Conservation (phyloP, 345 rosid species). For the Euphorbia peplus region DNA sequence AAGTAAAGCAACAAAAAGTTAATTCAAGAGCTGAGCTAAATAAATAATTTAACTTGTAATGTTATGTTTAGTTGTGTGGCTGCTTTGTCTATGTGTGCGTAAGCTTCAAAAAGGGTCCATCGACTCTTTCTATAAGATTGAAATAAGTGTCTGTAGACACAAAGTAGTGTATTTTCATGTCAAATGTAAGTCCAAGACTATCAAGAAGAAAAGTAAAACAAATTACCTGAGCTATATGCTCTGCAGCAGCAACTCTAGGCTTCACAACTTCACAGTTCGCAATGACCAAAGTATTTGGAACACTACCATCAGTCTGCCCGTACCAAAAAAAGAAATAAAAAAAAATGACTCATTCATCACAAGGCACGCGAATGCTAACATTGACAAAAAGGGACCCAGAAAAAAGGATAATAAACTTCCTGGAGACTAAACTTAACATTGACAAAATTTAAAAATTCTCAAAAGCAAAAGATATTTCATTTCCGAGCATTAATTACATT, state of each 20-base stretch:
- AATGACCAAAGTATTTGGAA: conserved; percentile 88
- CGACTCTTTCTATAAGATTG: no score
- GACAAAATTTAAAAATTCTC: neutral
- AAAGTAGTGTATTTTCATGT: no score
- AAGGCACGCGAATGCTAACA: neutral
- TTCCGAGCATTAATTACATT: neutral
- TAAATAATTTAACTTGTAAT: neutral
- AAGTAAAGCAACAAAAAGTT: neutral
- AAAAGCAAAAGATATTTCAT: neutral
- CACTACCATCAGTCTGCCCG: conserved; percentile 80
- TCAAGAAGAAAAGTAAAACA: neutral
- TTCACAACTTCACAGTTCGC: conserved; percentile 82
- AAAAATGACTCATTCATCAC: neutral
- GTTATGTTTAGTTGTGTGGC: no score
- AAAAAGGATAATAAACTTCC: neutral
- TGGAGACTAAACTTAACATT: neutral
- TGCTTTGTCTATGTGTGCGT: no score
- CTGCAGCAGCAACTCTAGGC: conserved; percentile 82
- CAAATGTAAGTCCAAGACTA: neutral
- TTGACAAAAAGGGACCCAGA: neutral
- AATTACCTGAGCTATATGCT: conserved; percentile 73
- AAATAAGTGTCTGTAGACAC: no score
- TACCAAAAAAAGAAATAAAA: conserved; percentile 1
- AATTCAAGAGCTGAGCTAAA: neutral
- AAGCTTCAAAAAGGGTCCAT: no score